phyloP scores from a whole-genome alignment of 805 yeast species.

The Teunomyces panamensis region DNA sequence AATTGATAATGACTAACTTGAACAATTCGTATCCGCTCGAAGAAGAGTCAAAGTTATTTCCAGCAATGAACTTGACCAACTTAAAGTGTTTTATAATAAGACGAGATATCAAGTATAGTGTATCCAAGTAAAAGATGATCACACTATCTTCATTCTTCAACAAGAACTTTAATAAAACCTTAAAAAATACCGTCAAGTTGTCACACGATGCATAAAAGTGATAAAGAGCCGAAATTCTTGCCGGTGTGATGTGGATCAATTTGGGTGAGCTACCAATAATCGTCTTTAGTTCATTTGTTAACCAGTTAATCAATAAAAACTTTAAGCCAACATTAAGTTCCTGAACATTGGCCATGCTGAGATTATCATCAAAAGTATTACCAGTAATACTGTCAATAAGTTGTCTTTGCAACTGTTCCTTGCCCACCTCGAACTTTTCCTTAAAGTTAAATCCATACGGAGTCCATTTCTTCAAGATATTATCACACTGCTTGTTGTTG shows the following conservation, averaged over 20 bases:
- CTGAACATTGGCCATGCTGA: slow-evolving; percentile 8
- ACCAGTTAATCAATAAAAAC: slow-evolving; percentile 48
- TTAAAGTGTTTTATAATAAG: slow-evolving; percentile 31
- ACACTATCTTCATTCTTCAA: slow-evolving; percentile 40
- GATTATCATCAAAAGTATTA: slow-evolving; percentile 15
- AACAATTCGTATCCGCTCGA: slow-evolving; percentile 35
- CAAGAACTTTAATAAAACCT: slow-evolving; percentile 29
- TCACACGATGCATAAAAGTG: slow-evolving; percentile 36
- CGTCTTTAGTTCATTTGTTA: slow-evolving; percentile 40
- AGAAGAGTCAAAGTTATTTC: slow-evolving; percentile 21
- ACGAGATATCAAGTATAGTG: slow-evolving; percentile 32
- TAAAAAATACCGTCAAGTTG: slow-evolving; percentile 40
- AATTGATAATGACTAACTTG: slow-evolving; percentile 29
- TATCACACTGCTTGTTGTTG: slow-evolving; percentile 53
- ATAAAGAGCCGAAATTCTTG: slow-evolving; percentile 29
- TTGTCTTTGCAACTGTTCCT: slow-evolving; percentile 25
- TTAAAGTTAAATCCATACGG: slow-evolving; percentile 27
- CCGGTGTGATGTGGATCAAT: slow-evolving; percentile 34
- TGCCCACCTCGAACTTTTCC: slow-evolving; percentile 39
- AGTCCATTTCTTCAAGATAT: slow-evolving; percentile 51
- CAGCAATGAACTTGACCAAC: slow-evolving; percentile 33
- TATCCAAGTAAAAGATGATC: slow-evolving; percentile 41
- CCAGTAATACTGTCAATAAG: slow-evolving; percentile 28
- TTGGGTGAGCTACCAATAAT: slow-evolving; percentile 32
- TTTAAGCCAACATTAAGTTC: slow-evolving; percentile 40